Base-by-base conservation (phyloP, 805 yeast genomes). In the Cyberlindnera samutprakarnensis region DNA sequence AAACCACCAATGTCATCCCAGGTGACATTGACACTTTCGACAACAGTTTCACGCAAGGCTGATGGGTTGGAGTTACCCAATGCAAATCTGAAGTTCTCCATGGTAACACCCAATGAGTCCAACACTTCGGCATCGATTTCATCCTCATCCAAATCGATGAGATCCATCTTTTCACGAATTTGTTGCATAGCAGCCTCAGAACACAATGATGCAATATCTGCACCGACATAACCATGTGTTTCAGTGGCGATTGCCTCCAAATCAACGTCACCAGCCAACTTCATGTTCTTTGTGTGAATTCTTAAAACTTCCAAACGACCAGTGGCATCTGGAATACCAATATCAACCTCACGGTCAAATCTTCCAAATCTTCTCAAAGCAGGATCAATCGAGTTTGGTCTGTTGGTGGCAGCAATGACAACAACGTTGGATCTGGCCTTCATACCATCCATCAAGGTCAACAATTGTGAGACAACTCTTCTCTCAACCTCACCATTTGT, bases 161-260 rank as follows among this genome's bases (percentile, higher is more conserved):
- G 70, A 54, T 92, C 98, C 96, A 92, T 88, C 76, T 92, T 92
- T 66, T 92, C 99, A 66, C 98, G 85, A 55, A 92, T 92, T 70
- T 94, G 98, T 72, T 92, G 98, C 98, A 92, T 92, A 38, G 98
- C 99, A 44, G 98, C 98, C 67, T 94, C 99, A n/a, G 96, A 87
- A 72, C 98, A 92, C 54, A 92, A 70, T 7, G 97, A 88, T 2
- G 98, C 98, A 52, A 92, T 70, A 75, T 92, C 99, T 31, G 96
- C 95, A 69, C 99, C 99, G 38, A 92, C 99, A 55, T 88, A 92
- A 68, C 99, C 99, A 57, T 94, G 99, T 23, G 98, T 92, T 66
- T 92, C 98, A 17, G 94, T 68, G 12, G 98, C 97, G 57, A 92
- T 82, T 25, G 90, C 72, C 68, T 92, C 98, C 51, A 92, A 73